phyloP scores from a whole-genome alignment of 1,284 basidiomycete species.

The Blastosporella zonata region DNA sequence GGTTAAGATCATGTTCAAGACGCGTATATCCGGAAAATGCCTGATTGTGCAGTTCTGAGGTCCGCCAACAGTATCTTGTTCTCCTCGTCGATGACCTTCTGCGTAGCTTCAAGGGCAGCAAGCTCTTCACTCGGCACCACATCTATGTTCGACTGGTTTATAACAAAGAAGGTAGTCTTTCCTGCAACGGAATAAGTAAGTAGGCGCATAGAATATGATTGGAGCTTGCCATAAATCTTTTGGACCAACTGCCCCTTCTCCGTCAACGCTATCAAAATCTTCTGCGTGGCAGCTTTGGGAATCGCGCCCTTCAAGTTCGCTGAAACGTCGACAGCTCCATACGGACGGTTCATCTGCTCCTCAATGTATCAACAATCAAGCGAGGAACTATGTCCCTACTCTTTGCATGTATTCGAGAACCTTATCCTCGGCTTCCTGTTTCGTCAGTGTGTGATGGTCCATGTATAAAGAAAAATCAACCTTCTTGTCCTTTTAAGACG shows the following conservation, averaged over 20 bases:
- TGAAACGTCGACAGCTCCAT: slow-evolving; percentile 80
- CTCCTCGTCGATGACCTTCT: slow-evolving; percentile 54
- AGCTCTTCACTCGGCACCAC: slow-evolving; percentile 58
- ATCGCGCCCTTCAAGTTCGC: slow-evolving; percentile 86
- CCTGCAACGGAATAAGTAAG: slow-evolving; percentile 41
- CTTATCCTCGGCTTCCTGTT: slow-evolving; percentile 60
- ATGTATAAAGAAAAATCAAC: slow-evolving; percentile 32
- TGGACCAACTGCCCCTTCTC: slow-evolving; percentile 74
- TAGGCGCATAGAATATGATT: slow-evolving; percentile 13
- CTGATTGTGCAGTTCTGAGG: slow-evolving; percentile 47
- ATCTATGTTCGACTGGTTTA: slow-evolving; percentile 65
- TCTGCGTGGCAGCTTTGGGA: slow-evolving; percentile 77
- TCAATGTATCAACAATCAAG: background rate
- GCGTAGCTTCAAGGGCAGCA: slow-evolving; percentile 52
- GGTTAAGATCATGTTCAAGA: slow-evolving; percentile 1
- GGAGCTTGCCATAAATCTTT: slow-evolving; percentile 68
- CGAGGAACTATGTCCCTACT: slow-evolving; percentile 32
- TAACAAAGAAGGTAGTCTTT: slow-evolving; percentile 83
- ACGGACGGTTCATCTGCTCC: slow-evolving; percentile 69
- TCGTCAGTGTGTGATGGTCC: background rate
- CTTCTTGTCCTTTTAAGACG: slow-evolving; percentile 70
- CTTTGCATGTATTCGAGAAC: slow-evolving; percentile 71
- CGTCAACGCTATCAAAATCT: slow-evolving; percentile 73
- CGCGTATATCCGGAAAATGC: slow-evolving; percentile 34
- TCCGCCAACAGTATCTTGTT: slow-evolving; percentile 53